These are phyloP conservation scores for Debaryomyces sp. DNA, from an alignment of 1,139 yeast species.

Conservation along the genomic window DNA sequence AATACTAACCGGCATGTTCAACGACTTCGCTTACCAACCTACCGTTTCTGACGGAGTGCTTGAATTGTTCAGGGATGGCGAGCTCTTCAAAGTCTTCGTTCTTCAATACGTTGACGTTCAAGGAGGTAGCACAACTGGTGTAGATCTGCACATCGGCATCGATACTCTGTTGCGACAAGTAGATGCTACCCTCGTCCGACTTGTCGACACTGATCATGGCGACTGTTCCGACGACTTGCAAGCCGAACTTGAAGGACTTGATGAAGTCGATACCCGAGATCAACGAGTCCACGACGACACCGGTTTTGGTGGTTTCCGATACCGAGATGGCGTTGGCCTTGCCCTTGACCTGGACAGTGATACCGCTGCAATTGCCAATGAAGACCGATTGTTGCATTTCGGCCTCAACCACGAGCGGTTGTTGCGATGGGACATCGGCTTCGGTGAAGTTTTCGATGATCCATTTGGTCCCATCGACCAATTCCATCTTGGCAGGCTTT, in stretches of 20 bases:
- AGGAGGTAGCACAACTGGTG: conserved; percentile 81
- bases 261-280: conserved; percentile 89
- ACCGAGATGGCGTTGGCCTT: conserved; percentile 88
- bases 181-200: conserved; percentile 82
- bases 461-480: conserved; percentile 86
- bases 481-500: conserved; percentile 74
- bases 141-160: conserved; percentile 66
- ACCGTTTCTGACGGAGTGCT: conserved; percentile 53
- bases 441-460: conserved; percentile 76
- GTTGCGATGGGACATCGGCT: conserved; percentile 39
- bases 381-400: conserved; percentile 87
- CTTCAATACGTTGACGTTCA: conserved; percentile 79
- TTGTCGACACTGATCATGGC: conserved; percentile 89
- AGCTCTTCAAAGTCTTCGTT: conserved; percentile 68
- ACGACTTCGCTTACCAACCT: conserved; percentile 47
- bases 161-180: conserved; percentile 70
- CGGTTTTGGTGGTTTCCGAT: conserved; percentile 70
- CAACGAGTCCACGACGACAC: conserved; percentile 78
- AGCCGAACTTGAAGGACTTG: conserved; percentile 77
- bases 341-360: conserved; percentile 83
- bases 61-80: conserved; percentile 87
- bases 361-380: conserved; percentile 76
- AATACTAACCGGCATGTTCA: conserved; percentile 46
- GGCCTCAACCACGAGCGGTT: conserved; percentile 68
- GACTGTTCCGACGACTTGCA: conserved; percentile 78